These are phyloP conservation scores for Ciborinia camelliae DNA, from an alignment of 2,329 filamentous ascomycete genomes.

Conservation along the genomic window DNA sequence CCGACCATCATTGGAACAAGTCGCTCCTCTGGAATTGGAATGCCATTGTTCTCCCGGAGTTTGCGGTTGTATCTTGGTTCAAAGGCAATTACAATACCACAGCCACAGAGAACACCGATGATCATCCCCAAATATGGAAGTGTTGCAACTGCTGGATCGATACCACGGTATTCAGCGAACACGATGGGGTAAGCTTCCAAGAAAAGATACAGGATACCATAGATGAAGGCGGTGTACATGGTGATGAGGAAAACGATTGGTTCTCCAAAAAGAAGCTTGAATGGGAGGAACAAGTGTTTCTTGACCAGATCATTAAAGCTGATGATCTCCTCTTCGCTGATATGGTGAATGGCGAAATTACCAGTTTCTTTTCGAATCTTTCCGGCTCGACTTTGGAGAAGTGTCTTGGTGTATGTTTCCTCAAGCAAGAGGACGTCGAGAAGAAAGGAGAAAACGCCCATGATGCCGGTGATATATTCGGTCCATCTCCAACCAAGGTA, in stretches of 20 bases:
- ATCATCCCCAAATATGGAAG: slow-evolving; percentile 30
- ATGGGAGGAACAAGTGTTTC: slow-evolving; percentile 38
- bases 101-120: slow-evolving; percentile 68
- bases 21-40: slow-evolving; percentile 40
- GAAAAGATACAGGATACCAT: slow-evolving; percentile 51
- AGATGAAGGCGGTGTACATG: slow-evolving; percentile 50
- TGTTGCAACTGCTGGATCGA: slow-evolving; percentile 37
- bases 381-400: slow-evolving; percentile 48
- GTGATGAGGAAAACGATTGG: slow-evolving; percentile 58
- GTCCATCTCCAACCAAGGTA: slow-evolving; percentile 57
- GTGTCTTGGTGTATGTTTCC: slow-evolving; percentile 49
- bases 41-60: slow-evolving; percentile 33
- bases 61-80: slow-evolving; percentile 60
- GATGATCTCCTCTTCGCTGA: slow-evolving; percentile 40
- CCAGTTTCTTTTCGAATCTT: slow-evolving; percentile 43
- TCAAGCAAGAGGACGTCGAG: slow-evolving; percentile 45
- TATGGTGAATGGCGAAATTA: slow-evolving; percentile 37
- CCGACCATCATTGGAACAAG: slow-evolving; percentile 43
- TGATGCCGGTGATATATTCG: slow-evolving; percentile 51
- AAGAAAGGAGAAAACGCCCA: slow-evolving; percentile 41
- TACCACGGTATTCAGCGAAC: slow-evolving; percentile 40
- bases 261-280: slow-evolving; percentile 56
- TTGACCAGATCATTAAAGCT: slow-evolving; percentile 38
- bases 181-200: slow-evolving; percentile 49
- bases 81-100: slow-evolving; percentile 58